phyloP scores from a whole-genome alignment of 1,139 yeast species.

The Pichia sp. region DNA sequence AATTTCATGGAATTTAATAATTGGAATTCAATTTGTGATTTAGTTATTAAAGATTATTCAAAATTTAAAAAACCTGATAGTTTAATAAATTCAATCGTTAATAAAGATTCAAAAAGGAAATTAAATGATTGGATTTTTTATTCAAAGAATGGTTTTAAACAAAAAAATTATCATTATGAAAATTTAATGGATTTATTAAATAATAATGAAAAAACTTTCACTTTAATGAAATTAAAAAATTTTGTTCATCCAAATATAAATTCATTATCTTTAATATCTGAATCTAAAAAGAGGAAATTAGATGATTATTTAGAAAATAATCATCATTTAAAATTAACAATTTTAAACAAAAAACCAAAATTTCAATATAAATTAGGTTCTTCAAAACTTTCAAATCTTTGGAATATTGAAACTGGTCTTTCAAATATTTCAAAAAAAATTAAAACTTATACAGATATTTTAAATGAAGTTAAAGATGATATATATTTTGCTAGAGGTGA shows the following conservation, averaged over 20 bases:
- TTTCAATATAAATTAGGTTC: constrained; percentile 23
- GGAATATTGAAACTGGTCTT: constrained; percentile 17
- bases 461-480: constrained; percentile 25
- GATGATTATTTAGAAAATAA: constrained; percentile 13
- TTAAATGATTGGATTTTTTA: constrained; percentile 1
- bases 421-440: too few species aligned
- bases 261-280: constrained; percentile 13
- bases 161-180: constrained; percentile 2
- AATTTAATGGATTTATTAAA: constrained; percentile 13
- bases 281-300: constrained; percentile 20
- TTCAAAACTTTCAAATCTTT: constrained; percentile 23
- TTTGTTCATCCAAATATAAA: constrained; percentile 22
- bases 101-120: constrained; percentile 1
- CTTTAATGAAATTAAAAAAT: constrained; percentile 24
- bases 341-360: constrained; percentile 17
- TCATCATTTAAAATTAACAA: background rate
- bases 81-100: constrained; percentile 2
- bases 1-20: constrained; percentile 15
- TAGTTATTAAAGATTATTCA: constrained; percentile 15
- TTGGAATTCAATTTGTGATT: constrained; percentile 17
- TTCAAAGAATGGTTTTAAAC: constrained; percentile 1
- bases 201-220: constrained; percentile 24
- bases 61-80: constrained; percentile 12
- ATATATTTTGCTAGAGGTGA: constrained; percentile 23
- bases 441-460: background rate